Evolutionary conservation across 75 land plant species (phyloP).

Genomic region (Picea sitchensis): DNA sequence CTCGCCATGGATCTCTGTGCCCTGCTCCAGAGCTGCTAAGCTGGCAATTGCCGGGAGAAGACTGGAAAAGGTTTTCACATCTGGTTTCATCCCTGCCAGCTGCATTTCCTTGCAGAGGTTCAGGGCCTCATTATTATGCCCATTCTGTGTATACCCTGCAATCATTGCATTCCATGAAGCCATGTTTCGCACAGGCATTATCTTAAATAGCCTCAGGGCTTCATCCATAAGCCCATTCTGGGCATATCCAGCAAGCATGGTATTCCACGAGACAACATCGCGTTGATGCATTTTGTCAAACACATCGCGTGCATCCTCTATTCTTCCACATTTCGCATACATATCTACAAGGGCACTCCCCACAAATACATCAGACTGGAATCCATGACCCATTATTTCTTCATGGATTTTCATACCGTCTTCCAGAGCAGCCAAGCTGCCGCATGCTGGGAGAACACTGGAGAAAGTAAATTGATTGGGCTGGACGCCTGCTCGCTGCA

Average conservation of each 20-base stretch:
- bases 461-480: background rate
- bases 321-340: conserved; percentile 15
- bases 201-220: conserved; percentile 2
- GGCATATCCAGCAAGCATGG: conserved; percentile 21
- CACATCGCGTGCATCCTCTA: conserved; percentile 9
- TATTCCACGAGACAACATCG: conserved; percentile 22
- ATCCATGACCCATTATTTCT: background rate
- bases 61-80: conserved; percentile 39
- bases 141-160: conserved; percentile 41
- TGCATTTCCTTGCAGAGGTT: conserved; percentile 28
- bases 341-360: conserved; percentile 17
- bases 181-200: conserved; percentile 2
- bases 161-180: conserved; percentile 48
- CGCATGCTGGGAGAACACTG: background rate
- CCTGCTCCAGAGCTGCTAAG: conserved; percentile 43
- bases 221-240: conserved; percentile 11
- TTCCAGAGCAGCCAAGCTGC: background rate
- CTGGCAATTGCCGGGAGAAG: conserved; percentile 50
- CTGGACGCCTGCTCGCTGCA: background rate
- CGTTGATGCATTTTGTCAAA: conserved; percentile 18
- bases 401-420: background rate
- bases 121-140: conserved; percentile 35
- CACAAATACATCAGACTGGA: conserved; percentile 5
- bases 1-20: conserved; percentile 41
- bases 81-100: conserved; percentile 32